Evolutionary conservation across 805 yeast genomes (phyloP).

Genomic region (Nakazawaea anatomiae): DNA sequence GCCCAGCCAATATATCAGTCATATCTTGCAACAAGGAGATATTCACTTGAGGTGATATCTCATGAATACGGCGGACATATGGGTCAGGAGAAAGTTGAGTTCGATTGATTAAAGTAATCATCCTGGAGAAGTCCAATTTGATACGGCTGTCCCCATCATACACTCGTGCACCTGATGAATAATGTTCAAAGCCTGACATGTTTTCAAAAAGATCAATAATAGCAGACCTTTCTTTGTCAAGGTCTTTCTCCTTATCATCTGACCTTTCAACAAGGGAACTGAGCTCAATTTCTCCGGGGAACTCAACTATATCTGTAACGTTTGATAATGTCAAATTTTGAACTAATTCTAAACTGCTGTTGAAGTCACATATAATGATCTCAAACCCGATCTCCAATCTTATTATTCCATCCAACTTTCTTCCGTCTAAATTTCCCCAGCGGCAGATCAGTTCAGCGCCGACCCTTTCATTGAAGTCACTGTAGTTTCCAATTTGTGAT

Average conservation of each 20-base stretch:
- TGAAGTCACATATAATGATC: conserved; percentile 54
- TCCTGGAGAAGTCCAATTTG: conserved; percentile 43
- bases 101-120: conserved; percentile 47
- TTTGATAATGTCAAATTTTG: conserved; percentile 36
- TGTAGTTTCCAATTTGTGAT: conserved; percentile 26
- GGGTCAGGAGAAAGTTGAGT: conserved; percentile 46
- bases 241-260: conserved; percentile 7
- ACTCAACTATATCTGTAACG: conserved; percentile 27
- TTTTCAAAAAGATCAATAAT: conserved; percentile 23
- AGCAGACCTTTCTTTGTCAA: conserved; percentile 13
- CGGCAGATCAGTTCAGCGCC: conserved; percentile 47
- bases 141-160: conserved; percentile 46
- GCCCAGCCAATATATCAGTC: conserved; percentile 18
- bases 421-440: conserved; percentile 48
- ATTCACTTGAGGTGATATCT: conserved; percentile 28
- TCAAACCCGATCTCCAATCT: conserved; percentile 60
- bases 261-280: neutral
- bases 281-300: conserved; percentile 25
- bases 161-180: conserved; percentile 38
- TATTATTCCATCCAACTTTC: conserved; percentile 49
- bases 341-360: conserved; percentile 39
- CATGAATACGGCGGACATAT: conserved; percentile 31
- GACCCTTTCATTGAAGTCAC: conserved; percentile 32
- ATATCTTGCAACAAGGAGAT: conserved; percentile 29
- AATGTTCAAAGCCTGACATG: conserved; percentile 37